These are phyloP conservation scores for Patellaria atrata DNA, from an alignment of 495 filamentous ascomycete genomes.

Conservation along the genomic window DNA sequence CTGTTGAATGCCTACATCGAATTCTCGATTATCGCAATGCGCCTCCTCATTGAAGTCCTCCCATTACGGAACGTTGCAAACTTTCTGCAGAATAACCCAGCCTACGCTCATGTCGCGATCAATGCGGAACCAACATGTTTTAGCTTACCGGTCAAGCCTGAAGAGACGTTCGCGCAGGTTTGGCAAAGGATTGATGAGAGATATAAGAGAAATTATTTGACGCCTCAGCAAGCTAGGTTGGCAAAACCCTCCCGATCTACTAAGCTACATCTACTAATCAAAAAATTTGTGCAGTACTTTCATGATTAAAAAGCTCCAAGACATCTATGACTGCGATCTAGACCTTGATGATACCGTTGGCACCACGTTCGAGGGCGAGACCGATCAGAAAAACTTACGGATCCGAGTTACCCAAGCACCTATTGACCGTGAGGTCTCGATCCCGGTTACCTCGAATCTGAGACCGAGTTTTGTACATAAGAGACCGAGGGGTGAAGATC, in stretches of 20 bases:
- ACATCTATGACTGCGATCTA: slow-evolving; percentile 18
- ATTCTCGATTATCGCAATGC: slow-evolving; percentile 6
- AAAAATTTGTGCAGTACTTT: slow-evolving; percentile 12
- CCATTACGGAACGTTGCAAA: slow-evolving; percentile 6
- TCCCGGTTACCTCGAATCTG: slow-evolving; percentile 16
- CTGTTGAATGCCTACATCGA: not conserved
- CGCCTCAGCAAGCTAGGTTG: slow-evolving; percentile 10
- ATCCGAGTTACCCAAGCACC: slow-evolving; percentile 16
- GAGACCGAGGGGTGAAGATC: slow-evolving; percentile 2
- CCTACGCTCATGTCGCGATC: slow-evolving; percentile 3
- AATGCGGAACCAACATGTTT: slow-evolving; percentile 8
- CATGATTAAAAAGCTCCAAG: slow-evolving; percentile 19
- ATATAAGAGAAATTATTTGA: slow-evolving; percentile 19
- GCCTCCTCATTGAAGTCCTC: slow-evolving; percentile 13
- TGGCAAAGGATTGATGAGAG: slow-evolving; percentile 15
- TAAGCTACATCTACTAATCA: slow-evolving; percentile 7
- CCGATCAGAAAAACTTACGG: slow-evolving; percentile 10
- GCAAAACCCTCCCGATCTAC: not conserved
- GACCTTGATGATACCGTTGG: slow-evolving; percentile 20
- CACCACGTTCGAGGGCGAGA: slow-evolving; percentile 18
- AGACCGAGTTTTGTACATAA: slow-evolving; percentile 10
- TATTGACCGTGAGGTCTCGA: slow-evolving; percentile 14
- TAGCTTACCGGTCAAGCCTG: slow-evolving; percentile 12
- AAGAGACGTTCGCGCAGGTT: slow-evolving; percentile 18
- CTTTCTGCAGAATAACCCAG: slow-evolving; percentile 1